Evolutionary conservation across 2,329 filamentous ascomycete genomes (phyloP).

Genomic region (Coniochaeta pulveracea): DNA sequence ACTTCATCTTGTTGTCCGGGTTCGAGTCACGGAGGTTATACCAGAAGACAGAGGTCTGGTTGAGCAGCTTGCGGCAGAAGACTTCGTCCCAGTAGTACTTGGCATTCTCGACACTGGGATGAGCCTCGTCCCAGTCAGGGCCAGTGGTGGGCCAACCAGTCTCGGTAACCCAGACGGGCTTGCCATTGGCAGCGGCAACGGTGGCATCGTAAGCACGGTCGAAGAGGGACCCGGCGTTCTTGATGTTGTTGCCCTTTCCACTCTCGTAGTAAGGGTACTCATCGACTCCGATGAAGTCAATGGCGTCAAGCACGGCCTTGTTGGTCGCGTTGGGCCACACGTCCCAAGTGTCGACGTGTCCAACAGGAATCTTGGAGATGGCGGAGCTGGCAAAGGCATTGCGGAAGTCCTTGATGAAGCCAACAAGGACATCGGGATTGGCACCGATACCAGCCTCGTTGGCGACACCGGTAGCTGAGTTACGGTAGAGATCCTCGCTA

Average conservation of each 20-base stretch:
- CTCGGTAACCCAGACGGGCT: slow-evolving; percentile 52
- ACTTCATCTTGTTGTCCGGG: slow-evolving; percentile 46
- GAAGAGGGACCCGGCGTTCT: slow-evolving; percentile 43
- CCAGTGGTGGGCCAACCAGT: slow-evolving; percentile 54
- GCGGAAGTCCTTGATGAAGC: slow-evolving; percentile 56
- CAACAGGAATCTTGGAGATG: slow-evolving; percentile 38
- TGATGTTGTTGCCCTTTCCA: slow-evolving; percentile 41
- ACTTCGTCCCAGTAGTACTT: slow-evolving; percentile 52
- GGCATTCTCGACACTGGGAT: slow-evolving; percentile 44
- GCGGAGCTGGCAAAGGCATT: slow-evolving; percentile 36
- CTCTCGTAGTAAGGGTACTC: slow-evolving; percentile 58
- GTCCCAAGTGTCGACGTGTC: slow-evolving; percentile 61
- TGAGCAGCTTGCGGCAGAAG: slow-evolving; percentile 47
- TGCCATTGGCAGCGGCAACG: slow-evolving; percentile 32
- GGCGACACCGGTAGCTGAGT: slow-evolving; percentile 46
- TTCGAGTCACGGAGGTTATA: slow-evolving; percentile 51
- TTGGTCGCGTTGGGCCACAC: slow-evolving; percentile 49
- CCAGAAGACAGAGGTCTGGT: slow-evolving; percentile 46
- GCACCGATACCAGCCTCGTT: slow-evolving; percentile 52
- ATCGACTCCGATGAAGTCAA: slow-evolving; percentile 55
- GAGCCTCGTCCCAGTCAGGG: slow-evolving; percentile 39
- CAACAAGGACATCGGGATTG: slow-evolving; percentile 45
- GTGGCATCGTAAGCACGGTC: slow-evolving; percentile 32
- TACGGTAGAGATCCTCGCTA: slow-evolving; percentile 56
- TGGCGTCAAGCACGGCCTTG: slow-evolving; percentile 46